Base-by-base conservation (phyloP, 2,329 filamentous ascomycete genomes). In the Colletotrichum plurivorum region DNA sequence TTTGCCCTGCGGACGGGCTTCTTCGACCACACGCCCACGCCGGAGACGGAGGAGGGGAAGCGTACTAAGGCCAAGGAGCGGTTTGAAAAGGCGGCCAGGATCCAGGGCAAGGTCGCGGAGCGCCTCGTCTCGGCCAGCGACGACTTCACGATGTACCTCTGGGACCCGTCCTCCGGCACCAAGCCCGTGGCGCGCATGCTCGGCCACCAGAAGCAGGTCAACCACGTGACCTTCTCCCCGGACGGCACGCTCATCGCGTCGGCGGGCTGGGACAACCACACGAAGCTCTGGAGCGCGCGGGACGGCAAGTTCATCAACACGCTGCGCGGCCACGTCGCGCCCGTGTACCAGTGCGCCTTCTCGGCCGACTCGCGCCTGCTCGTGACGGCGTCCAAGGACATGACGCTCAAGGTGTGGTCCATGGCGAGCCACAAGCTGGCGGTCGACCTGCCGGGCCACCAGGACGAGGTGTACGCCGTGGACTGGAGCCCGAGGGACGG, bases 161-260 rank as follows among this genome's bases (percentile, higher is more conserved):
- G 95, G 95, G 93, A 97, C 69, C 95, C 95, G 0, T 86, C 90
- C 10, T 81, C 87, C 69, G 91, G 92, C 4, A 93, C 86, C 8
- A 98, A 98, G 79, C 95, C 95, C 0, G 84, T 98, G 4, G 92
- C 93, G n/a, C 87, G 94, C 41, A 88, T 98, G 82, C 82, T 94
- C n/a, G 96, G 96, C 2, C 96, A 99, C 76, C 94, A 98, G 79
- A 98, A 98, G 82, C 93, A 95, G 77, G 95, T 98, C 73, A 98
- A 98, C 79, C 93, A 98, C 78, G 95, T 98, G 55, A 93, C 92
- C 0, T 98, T 98, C 81, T 97, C 94, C 1, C 94, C 95, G 0
- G 95, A 98, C 76, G 95, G 94, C 41, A 86, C 89, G 9, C 87
- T 95, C 67, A 94, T 99, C 74, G 96, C 96, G 9, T 97, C 93